Evolutionary conservation across 345 rosid species (phyloP), one percentile per base, ranked within the genome.

Genomic region (Dimocarpus longan): DNA sequence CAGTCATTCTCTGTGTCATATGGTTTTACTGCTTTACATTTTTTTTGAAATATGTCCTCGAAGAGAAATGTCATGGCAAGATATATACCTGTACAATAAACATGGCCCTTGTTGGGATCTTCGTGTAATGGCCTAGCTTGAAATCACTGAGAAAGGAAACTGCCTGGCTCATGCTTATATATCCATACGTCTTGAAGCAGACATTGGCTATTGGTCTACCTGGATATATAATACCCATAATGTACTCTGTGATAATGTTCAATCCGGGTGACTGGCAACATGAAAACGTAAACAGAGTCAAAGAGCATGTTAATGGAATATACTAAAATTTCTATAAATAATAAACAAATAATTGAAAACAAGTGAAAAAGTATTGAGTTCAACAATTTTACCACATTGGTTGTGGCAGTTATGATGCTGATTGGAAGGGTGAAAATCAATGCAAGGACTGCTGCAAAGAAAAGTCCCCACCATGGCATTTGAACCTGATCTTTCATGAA

Each of bases 381-480:
- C n/a, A 66, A 56, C 15, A 42, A 3, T 42, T 46, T 52, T 77
- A 86, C 91, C 88, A 79, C 87, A 69, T 90, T 90, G 67, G 92
- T 89, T 37, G 92, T 89, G 66, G 92, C 90, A 37, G 90, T 86
- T 76, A 90, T 86, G 63, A 90, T 77, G 76, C 92, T 87, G 80
- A 90, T 77, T 11, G 91, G 91, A 48, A 81, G 87, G 15, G 93
- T 90, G 80, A 90, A 90, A 21, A 46, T 46, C 40, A 87, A 42
- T 15, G 91, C 93, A 70, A 90, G 80, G 75, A 71, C 78, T 10
- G 89, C 75, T n/a, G 92, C 92, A 59, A 89, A 81, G 46, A 91
- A 74, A 2, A 91, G 88, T 19, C 90, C 94, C 94, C 94, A 89
- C 90, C 92, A 91, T 26, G 94, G 94, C 90, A 91, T 85, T 78